Evolutionary conservation across 2,329 filamentous ascomycete genomes (phyloP), one percentile per base, ranked within the genome.

Genomic region (Clarireedia sp.): DNA sequence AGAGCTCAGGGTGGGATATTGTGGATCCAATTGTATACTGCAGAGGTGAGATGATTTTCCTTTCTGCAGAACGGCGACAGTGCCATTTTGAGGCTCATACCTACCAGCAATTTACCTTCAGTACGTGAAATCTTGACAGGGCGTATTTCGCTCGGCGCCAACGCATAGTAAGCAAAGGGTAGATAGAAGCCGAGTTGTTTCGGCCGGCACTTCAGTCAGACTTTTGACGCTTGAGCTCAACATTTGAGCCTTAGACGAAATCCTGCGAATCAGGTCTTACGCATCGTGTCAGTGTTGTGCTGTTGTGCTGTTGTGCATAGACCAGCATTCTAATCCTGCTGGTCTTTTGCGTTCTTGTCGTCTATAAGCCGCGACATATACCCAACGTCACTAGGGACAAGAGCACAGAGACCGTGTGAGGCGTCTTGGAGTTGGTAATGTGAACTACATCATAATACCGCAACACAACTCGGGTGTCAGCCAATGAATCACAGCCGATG

Each of bases 361-460:
- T 26, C 43, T 43, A 48, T 54, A 17, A 48, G 51, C 51, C 51
- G 43, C 43, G 36, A n/a, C 16, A 45, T 10, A 38, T 17, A 48
- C 46, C 51, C 17, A 48, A 47, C 43, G 51, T 53, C 51, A 53
- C 46, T 26, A 26, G n/a, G 21, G n/a, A n/a, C n/a, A n/a, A n/a
- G n/a, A n/a, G n/a, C n/a, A 23, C 23, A 43, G 29, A 29, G 17
- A 17, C 36, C 44, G 26, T 36, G 23, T 17, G 41, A 12, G 24
- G 24, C 38, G 5, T 49, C 36, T 49, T 21, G 44, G 45, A 33
- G 40, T 38, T 54, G 8, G 19, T 3, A 44, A 45, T 36, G 12
- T 24, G 3, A 26, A 26, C 24, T 33, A 9, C 12, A 9, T 12
- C 2, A 38, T 29, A 23, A 38, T 26, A 47, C 26, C 26, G 38